A percentile compares a stretch with the other conserved stretches of the same genome.
Evolutionary conservation across 2,329 filamentous ascomycete genomes (phyloP).

Genomic region (Chaetomium globosum): DNA sequence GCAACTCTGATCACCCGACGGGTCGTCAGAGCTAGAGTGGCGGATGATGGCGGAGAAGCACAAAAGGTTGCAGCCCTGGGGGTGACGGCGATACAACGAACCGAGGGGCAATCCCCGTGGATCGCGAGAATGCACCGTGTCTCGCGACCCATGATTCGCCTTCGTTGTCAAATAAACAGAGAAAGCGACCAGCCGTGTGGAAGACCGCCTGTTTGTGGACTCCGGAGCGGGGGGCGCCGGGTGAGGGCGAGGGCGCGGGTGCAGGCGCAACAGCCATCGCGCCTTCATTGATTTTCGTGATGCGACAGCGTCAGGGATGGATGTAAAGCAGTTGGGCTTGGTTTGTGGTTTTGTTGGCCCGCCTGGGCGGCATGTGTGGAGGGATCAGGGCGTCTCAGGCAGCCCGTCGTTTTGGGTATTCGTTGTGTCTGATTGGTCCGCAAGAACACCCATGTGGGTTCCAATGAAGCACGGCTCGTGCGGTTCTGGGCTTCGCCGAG

Average conservation of each 20-base stretch:
- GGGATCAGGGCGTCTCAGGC: slow-evolving; percentile 12
- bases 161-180: slow-evolving; percentile 3
- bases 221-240: slow-evolving; percentile 1
- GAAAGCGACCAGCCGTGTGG: not conserved
- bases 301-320: not conserved
- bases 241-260: not conserved
- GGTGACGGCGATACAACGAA: slow-evolving; percentile 20
- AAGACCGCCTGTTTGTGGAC: not conserved
- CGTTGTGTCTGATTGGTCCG: slow-evolving; percentile 1
- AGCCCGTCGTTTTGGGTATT: not conserved
- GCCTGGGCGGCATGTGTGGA: not conserved
- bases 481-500: not conserved
- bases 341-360: slow-evolving; percentile 14
- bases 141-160: not conserved
- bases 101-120: slow-evolving; percentile 8
- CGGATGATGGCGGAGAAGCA: slow-evolving; percentile 19
- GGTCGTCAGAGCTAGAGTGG: slow-evolving; percentile 19
- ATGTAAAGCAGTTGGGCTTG: slow-evolving; percentile 11
- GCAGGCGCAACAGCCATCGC: slow-evolving; percentile 9
- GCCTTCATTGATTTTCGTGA: slow-evolving; percentile 9
- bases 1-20: slow-evolving; percentile 20
- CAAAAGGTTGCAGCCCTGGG: slow-evolving; percentile 23
- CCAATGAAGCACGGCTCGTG: slow-evolving; percentile 11
- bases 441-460: not conserved
- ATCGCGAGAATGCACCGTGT: slow-evolving; percentile 4